Evolutionary conservation across 139 green algal species (phyloP).

Genomic region (Ostreobium quekettii): DNA sequence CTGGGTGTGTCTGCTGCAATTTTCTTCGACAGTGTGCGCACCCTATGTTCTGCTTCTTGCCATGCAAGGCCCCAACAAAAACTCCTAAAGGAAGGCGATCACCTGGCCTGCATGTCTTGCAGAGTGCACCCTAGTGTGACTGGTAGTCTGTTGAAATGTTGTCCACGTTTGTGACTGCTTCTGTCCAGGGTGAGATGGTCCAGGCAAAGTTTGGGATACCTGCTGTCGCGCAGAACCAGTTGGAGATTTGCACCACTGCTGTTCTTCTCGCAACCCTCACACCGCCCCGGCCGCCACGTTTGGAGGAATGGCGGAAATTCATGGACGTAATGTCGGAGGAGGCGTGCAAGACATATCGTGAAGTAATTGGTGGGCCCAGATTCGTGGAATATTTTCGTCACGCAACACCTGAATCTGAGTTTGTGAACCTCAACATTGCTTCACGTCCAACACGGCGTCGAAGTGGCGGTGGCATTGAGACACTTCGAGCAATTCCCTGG

Average conservation of each 20-base stretch:
- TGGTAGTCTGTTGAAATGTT: too few species aligned
- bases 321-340: conserved; percentile 67
- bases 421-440: conserved; percentile 96
- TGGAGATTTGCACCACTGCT: conserved; percentile 84
- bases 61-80: too few species aligned
- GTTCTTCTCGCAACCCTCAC: conserved; percentile 72
- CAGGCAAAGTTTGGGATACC: conserved; percentile 89
- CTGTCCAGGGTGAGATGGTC: conserved; percentile 50
- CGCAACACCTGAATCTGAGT: conserved; percentile 85
- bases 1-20: too few species aligned
- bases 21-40: too few species aligned
- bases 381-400: conserved; percentile 90
- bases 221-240: conserved; percentile 67
- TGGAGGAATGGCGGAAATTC: conserved; percentile 28
- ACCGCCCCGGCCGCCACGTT: conserved; percentile 44
- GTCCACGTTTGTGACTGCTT: background rate
- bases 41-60: too few species aligned
- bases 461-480: conserved; percentile 46
- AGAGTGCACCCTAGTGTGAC: too few species aligned
- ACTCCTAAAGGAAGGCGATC: too few species aligned
- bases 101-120: too few species aligned
- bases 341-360: conserved; percentile 56
- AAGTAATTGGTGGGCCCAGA: conserved; percentile 69
- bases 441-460: conserved; percentile 39
- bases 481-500: conserved; percentile 95